These are phyloP conservation scores for Neofusicoccum kwambonambiense DNA, from an alignment of 2,329 filamentous ascomycete species.

Conservation along the genomic window DNA sequence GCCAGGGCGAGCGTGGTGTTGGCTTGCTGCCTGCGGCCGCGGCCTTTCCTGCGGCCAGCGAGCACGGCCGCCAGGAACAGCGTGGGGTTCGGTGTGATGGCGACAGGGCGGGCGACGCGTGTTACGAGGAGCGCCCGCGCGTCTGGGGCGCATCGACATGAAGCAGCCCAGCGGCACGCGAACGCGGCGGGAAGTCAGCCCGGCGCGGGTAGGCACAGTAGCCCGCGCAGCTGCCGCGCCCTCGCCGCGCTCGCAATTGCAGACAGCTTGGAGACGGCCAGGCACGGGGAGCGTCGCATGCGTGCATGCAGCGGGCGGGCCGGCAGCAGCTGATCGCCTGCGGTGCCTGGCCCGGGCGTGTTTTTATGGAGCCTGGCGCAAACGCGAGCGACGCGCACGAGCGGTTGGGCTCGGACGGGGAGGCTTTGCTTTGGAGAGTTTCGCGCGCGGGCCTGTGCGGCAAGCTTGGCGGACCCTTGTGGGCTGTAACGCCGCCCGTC, in stretches of 20 bases:
- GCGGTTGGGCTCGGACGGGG: neutral
- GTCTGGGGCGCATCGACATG: neutral
- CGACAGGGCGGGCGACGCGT: neutral
- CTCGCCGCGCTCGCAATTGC: neutral
- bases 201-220: neutral
- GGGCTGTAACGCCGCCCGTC: neutral
- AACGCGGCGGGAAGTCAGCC: neutral
- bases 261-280: neutral
- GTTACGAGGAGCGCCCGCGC: neutral
- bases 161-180: neutral
- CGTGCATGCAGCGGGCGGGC: constrained; percentile 1
- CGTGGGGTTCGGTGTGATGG: neutral
- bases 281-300: neutral
- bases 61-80: constrained; percentile 6
- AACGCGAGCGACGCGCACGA: neutral
- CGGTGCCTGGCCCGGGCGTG: constrained; percentile 1
- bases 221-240: neutral
- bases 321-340: neutral
- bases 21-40: neutral
- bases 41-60: constrained; percentile 4
- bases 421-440: neutral
- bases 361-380: neutral
- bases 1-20: neutral
- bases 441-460: neutral
- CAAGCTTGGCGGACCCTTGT: neutral